phyloP scores from a whole-genome alignment of 768 basidiomycete genomes.

The Cystofilobasidium capitatum region DNA sequence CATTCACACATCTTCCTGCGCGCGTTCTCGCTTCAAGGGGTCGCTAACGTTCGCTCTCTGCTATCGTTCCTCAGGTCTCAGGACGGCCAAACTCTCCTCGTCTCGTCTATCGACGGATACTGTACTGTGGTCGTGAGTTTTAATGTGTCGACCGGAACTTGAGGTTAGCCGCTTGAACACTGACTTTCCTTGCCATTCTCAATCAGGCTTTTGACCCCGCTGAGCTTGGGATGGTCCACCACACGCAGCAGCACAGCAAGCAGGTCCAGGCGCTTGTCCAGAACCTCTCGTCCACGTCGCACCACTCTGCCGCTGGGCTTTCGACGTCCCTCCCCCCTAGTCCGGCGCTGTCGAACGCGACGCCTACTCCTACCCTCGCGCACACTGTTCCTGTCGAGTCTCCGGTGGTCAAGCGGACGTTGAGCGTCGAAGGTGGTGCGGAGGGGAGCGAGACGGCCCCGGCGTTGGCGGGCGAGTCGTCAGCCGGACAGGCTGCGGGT shows the following conservation, averaged over 20 bases:
- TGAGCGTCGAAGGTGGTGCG: background rate
- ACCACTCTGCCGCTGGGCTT: background rate
- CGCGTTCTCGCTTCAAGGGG: slow-evolving; percentile 1
- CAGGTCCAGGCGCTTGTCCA: slow-evolving; percentile 46
- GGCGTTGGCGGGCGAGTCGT: background rate
- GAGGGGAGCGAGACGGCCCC: background rate
- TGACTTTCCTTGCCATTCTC: background rate
- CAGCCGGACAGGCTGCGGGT: background rate
- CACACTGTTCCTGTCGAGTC: background rate
- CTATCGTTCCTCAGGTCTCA: slow-evolving; percentile 73
- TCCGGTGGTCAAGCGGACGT: background rate
- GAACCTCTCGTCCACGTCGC: background rate
- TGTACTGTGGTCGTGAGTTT: slow-evolving; percentile 69
- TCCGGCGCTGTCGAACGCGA: background rate
- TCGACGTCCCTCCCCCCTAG: background rate
- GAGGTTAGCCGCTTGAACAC: background rate
- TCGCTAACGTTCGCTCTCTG: slow-evolving; percentile 6
- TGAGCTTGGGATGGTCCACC: slow-evolving; percentile 76
- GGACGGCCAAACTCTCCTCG: slow-evolving; percentile 83
- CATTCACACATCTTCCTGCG: slow-evolving; percentile 36
- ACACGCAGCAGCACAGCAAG: slow-evolving; percentile 80
- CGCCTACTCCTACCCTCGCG: background rate
- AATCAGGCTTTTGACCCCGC: slow-evolving; percentile 53
- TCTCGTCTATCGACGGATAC: slow-evolving; percentile 91
- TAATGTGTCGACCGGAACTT: background rate